Evolutionary conservation across 148 eudicot species (phyloP), one percentile per base, ranked within the genome.

Genomic region (Camellia sinensis): DNA sequence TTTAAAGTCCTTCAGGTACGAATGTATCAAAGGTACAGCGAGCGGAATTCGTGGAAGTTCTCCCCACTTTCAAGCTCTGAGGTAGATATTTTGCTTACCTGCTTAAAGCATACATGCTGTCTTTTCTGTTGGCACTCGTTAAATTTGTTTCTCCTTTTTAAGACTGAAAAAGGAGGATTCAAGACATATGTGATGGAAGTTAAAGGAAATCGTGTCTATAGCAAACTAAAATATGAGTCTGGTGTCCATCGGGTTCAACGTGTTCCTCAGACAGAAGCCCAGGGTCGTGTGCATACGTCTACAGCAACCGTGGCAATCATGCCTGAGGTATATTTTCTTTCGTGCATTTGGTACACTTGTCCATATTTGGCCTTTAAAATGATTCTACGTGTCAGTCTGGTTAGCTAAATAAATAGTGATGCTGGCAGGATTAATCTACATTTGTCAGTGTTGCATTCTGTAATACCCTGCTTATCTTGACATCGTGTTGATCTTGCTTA

Each of bases 211-310:
- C 84, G 91, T 62, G 99, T 97, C 72, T 97, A 97, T 81, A 97
- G 99, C 92, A 97, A 94, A 85, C 80, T 97, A 78, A 97, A 97
- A 79, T 94, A 85, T 59, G 99, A 97, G 80, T 92, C 98, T 75
- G 98, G 99, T 71, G 99, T 97, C 75, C 99, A 97, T 84, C 94
- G 99, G 44, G 99, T 97, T 87, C 99, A 97, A 75, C 94, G 99
- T 76, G 99, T 97, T 80, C 99, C 99, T 81, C 89, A 85, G 78
- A 97, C 99, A 83, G 99, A 97, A 91, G 77, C 98, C 74, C 99
- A 97, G 86, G 99, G 99, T 46, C 97, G 99, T 82, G 95, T 97
- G 76, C 99, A 97, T 85, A 97, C 99, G 60, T 97, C 99, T 79
- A 97, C 99, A 67, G 97, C 99, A 60, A 94, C 99, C 65, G 94